Percentiles rank a stretch among this genome's conserved stretches.
phyloP scores from a whole-genome alignment of 2,329 filamentous ascomycete genomes.

The Aspergillus sp. region DNA sequence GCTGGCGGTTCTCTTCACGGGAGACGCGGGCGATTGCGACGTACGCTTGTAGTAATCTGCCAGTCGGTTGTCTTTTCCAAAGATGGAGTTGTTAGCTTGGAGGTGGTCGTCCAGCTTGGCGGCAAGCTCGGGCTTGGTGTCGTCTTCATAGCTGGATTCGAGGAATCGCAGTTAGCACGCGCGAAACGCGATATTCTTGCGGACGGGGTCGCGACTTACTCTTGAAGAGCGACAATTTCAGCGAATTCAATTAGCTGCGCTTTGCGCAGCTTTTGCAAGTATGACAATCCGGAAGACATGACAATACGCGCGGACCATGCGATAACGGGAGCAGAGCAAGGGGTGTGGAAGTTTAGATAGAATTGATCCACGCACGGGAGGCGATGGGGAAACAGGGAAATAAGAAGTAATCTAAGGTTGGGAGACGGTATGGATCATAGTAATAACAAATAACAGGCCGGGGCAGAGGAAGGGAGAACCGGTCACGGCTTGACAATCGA shows the following conservation, averaged over 20 bases:
- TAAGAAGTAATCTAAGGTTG: neutral
- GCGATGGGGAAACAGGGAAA: slow-evolving; percentile 1
- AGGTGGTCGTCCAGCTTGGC: slow-evolving; percentile 71
- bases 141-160: slow-evolving; percentile 60
- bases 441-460: slow-evolving; percentile 9
- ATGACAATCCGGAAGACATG: slow-evolving; percentile 68
- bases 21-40: slow-evolving; percentile 42
- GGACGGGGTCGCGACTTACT: slow-evolving; percentile 58
- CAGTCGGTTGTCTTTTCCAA: slow-evolving; percentile 64
- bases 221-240: slow-evolving; percentile 65
- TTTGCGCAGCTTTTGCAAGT: slow-evolving; percentile 81
- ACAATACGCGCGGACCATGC: slow-evolving; percentile 42
- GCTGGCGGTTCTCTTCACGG: slow-evolving; percentile 48
- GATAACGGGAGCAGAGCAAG: slow-evolving; percentile 34
- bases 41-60: slow-evolving; percentile 70
- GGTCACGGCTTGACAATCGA: neutral
- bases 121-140: slow-evolving; percentile 80
- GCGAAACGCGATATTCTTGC: neutral
- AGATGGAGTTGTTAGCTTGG: slow-evolving; percentile 64
- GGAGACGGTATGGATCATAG: neutral
- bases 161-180: neutral
- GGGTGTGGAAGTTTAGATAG: slow-evolving; percentile 4
- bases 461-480: slow-evolving; percentile 15
- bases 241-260: slow-evolving; percentile 74
- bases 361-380: neutral